These are phyloP conservation scores for Simmondsia chinensis DNA, from an alignment of 148 eudicot genomes.

Conservation along the genomic window DNA sequence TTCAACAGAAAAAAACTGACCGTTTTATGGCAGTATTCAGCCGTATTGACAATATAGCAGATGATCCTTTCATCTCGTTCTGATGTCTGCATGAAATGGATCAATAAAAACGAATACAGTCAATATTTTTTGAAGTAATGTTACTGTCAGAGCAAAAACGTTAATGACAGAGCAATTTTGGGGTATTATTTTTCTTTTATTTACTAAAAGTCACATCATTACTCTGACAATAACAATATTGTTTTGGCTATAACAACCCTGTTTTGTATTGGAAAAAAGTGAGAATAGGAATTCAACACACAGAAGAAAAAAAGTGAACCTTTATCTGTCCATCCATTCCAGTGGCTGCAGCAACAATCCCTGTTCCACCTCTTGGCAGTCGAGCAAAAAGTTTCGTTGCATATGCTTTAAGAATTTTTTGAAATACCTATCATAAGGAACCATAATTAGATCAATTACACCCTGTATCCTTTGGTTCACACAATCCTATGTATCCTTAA, in stretches of 20 bases:
- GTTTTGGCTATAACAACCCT: no score
- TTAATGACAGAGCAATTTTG: no score
- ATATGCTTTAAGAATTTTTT: constrained; percentile 87
- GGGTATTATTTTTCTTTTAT: no score
- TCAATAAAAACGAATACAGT: no score
- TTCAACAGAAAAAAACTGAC: constrained; percentile 33
- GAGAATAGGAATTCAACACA: background rate
- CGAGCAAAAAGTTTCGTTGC: constrained; percentile 80
- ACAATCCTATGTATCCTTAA: no score
- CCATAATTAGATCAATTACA: constrained; percentile 9
- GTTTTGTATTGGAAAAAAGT: constrained; percentile 1
- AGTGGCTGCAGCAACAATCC: constrained; percentile 97
- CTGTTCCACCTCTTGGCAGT: constrained; percentile 91
- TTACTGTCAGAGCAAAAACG: no score
- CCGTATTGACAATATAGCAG: constrained; percentile 91
- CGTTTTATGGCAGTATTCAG: constrained; percentile 97
- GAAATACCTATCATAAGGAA: constrained; percentile 55
- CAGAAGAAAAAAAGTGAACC: constrained; percentile 25
- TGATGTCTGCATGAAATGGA: constrained; percentile 67
- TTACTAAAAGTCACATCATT: no score
- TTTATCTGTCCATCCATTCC: constrained; percentile 99
- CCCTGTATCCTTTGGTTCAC: no score
- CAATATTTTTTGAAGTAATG: no score
- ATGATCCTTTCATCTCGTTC: constrained; percentile 88
- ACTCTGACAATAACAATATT: no score